A percentile compares a stretch with the other conserved stretches of the same genome.
phyloP scores from a whole-genome alignment of 805 yeast genomes.

The Wickerhamiella qilinensis region DNA sequence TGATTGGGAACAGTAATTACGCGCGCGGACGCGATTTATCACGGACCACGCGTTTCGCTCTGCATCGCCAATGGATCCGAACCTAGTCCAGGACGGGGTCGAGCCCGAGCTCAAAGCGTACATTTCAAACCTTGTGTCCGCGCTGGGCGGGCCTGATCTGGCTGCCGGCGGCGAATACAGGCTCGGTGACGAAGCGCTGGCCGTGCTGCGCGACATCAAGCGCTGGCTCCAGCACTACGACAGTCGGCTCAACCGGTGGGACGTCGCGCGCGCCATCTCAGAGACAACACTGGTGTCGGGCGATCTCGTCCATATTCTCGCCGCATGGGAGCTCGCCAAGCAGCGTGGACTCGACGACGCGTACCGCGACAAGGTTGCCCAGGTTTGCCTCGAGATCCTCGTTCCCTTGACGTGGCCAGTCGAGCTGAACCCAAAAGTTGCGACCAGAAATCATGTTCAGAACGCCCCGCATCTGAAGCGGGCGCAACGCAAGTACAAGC shows the following conservation, averaged over 20 bases:
- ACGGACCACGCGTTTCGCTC: no score
- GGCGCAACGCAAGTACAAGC: constrained; percentile 58
- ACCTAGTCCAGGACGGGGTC: constrained; percentile 4
- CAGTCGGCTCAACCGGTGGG: constrained; percentile 49
- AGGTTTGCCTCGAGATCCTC: constrained; percentile 60
- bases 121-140: constrained; percentile 66
- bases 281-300: constrained; percentile 56
- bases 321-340: constrained; percentile 45
- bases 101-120: constrained; percentile 35
- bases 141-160: constrained; percentile 81
- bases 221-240: constrained; percentile 79
- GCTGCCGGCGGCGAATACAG: constrained; percentile 42
- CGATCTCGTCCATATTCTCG: constrained; percentile 60
- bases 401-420: constrained; percentile 82
- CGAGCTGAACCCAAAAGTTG: constrained; percentile 39
- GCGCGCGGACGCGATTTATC: no score
- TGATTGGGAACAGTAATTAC: no score
- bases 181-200: constrained; percentile 74
- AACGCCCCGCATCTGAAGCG: constrained; percentile 45
- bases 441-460: constrained; percentile 36
- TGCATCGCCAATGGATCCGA: not conserved
- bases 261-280: constrained; percentile 78
- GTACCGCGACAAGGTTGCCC: constrained; percentile 43
- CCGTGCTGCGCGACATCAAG: constrained; percentile 75
- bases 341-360: constrained; percentile 10